Percentiles rank a stretch among this genome's conserved stretches.
Evolutionary conservation across 306 rosid genomes (phyloP).

Genomic region (Rosa multiflora): DNA sequence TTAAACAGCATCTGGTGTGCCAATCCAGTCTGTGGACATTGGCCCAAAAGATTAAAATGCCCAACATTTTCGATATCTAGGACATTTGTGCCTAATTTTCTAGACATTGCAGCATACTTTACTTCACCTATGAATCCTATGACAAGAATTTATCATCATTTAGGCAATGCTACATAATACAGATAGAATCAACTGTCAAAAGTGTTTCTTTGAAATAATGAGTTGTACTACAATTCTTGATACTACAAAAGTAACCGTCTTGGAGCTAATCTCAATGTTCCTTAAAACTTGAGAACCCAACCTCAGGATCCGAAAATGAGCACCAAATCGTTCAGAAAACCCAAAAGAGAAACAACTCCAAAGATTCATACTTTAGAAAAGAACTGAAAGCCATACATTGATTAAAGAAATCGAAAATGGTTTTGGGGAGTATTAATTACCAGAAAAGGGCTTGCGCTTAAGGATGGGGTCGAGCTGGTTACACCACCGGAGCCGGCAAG

Average conservation of each 20-base stretch:
- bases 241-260: background rate
- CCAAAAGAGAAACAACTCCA: background rate
- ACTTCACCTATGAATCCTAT: background rate
- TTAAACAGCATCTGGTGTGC: background rate
- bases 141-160: background rate
- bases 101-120: background rate
- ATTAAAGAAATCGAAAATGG: background rate
- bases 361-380: background rate
- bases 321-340: background rate
- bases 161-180: background rate
- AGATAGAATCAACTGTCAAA: background rate
- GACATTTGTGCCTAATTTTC: background rate
- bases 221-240: background rate
- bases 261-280: background rate
- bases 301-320: background rate
- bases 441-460: slow-evolving; percentile 88
- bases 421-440: slow-evolving; percentile 24
- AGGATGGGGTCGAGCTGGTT: slow-evolving; percentile 95
- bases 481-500: slow-evolving; percentile 96
- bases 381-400: background rate
- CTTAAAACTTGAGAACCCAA: background rate
- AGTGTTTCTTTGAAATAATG: background rate
- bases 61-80: background rate
- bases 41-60: background rate
- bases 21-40: background rate